Base-by-base conservation (phyloP, 2,329 filamentous ascomycete species). In the Alternaria angustiovoidea region DNA sequence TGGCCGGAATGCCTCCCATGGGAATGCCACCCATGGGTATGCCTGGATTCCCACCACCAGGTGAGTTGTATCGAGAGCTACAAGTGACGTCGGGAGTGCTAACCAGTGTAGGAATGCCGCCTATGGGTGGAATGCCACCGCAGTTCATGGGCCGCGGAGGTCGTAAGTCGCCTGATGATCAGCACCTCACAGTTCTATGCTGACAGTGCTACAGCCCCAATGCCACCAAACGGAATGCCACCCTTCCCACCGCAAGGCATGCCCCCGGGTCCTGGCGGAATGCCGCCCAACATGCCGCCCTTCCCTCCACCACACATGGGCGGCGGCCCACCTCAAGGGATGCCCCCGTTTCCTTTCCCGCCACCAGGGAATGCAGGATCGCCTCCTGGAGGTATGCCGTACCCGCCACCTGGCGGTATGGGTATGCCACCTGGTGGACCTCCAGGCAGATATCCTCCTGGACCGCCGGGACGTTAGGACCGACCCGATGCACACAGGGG, bases 111-210 rank as follows among this genome's bases (percentile, higher is more conserved):
- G 72, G 71, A 38, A 74, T 75, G 73, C 74, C 74, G 14, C 60
- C 60, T n/a, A 63, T 61, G 52, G 57, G 36, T 39, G 76, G 75
- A 59, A 72, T 76, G 58, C 78, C 77, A 46, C 77, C 79, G 24
- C 79, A 78, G 1, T 79, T 79, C 62, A 78, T 79, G 69, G 79
- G 77, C 52, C 78, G 75, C n/a, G 78, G 79, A 65, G 78, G 76
- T 59, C 77, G 72, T 78, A 69, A 70, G 76, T 75, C 7, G 32
- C 39, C 9, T 7, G 5, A 47, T 30, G 32, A 1, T 9, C 9
- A 38, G 16, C 11, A 18, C 16, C 5, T 22, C 49, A 14, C 30
- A 48, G 18, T 34, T 26, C 36, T 30, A 12, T 55, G 39, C 59
- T 61, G 56, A 59, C 44, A 7, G n/a, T 22, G 16, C 14, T 22